These are phyloP conservation scores for Dryas drummondii DNA, from an alignment of 306 rosid species.

Conservation along the genomic window DNA sequence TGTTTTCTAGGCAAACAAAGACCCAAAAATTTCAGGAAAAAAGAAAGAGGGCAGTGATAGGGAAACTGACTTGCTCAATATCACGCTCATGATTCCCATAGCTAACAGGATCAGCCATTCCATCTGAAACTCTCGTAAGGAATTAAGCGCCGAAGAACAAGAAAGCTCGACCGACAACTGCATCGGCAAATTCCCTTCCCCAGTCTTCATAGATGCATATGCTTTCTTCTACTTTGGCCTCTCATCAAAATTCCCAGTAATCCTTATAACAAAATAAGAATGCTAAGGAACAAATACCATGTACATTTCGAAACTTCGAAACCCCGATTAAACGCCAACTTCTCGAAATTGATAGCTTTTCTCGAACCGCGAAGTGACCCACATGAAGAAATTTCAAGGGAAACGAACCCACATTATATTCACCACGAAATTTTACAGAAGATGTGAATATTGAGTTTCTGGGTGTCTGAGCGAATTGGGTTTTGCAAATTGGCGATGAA, in stretches of 20 bases:
- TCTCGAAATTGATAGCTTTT: background rate
- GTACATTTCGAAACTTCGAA: background rate
- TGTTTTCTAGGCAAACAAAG: background rate
- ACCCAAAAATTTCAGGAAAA: background rate
- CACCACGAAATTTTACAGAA: background rate
- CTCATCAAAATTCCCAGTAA: conserved; percentile 64
- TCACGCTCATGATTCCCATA: conserved; percentile 64
- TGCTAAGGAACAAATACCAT: background rate
- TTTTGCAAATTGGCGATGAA: conserved; percentile 12
- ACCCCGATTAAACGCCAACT: background rate
- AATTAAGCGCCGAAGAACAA: conserved; percentile 44
- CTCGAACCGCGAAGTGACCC: background rate
- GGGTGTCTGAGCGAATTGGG: conserved; percentile 20
- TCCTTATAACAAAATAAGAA: conserved; percentile 16
- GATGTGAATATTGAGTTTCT: conserved; percentile 4
- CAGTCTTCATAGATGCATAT: conserved; percentile 70
- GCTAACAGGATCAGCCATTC: conserved; percentile 91
- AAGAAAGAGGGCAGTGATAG: background rate
- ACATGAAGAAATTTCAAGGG: conserved; percentile 5
- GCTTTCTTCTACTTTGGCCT: conserved; percentile 59
- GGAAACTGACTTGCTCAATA: conserved; percentile 71
- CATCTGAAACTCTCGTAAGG: conserved; percentile 70
- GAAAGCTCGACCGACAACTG: conserved; percentile 59
- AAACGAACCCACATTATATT: background rate
- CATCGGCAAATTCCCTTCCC: conserved; percentile 50